Base-by-base conservation (phyloP, 2,329 filamentous ascomycete species). In the Monosporascus sp. region DNA sequence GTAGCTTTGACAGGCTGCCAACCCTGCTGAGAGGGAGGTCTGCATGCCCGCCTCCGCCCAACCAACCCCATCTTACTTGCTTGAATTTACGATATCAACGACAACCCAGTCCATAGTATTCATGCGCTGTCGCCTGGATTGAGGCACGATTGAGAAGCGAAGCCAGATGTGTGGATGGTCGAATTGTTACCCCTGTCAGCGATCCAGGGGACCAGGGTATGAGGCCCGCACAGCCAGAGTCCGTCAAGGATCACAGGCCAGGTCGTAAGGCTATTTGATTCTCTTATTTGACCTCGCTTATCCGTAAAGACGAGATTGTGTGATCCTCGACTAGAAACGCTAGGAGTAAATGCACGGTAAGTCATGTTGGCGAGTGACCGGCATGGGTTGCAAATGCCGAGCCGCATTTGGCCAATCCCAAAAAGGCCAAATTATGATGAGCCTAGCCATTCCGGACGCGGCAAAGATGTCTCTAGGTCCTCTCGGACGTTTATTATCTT, bases 311-410 rank as follows among this genome's bases (percentile, higher is more conserved):
- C 49, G 43, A 41, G 49, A 53, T 50, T 62, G 65, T 67, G 51
- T 68, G 65, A 67, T 68, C 65, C 63, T 52, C 65, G 53, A 59
- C 51, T 53, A 52, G 60, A 68, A 66, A 67, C 65, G 56, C 55
- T 44, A 47, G 53, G 50, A 57, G 48, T 45, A 58, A 54, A 62
- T 61, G 61, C 60, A 55, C 3, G 43, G n/a, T 15, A 26, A 46
- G 43, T 14, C 31, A 35, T 5, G 31, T 11, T 14, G 31, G 31
- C 31, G 31, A 35, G 31, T 35, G 11, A 5, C 31, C 9, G 31
- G 31, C 31, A 31, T 31, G 28, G 28, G 28, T 31, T 31, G 3
- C 28, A 31, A 31, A 31, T 3, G 11, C 28, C 9, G 28, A 31
- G 28, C 28, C 9, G 28, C 28, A 35, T 35, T 14, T 35, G 31